Percentiles rank a stretch among this genome's conserved stretches.
phyloP scores from a whole-genome alignment of 2,329 filamentous ascomycete species.

The Tolypocladium guangdongense region DNA sequence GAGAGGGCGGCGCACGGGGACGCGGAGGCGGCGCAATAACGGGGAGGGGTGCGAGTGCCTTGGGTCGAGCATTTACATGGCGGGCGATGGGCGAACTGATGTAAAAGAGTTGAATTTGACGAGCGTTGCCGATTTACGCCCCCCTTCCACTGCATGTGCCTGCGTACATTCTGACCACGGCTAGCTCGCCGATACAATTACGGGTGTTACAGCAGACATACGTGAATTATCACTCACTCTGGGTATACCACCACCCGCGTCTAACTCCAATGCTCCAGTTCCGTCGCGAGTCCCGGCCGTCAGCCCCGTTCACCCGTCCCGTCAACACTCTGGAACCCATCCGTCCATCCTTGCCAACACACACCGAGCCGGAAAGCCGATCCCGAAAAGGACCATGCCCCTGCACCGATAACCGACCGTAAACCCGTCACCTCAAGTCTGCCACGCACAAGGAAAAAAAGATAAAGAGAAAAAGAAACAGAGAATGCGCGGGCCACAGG shows the following conservation, averaged over 20 bases:
- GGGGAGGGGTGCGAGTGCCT: background rate
- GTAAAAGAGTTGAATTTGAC: background rate
- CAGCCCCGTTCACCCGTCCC: background rate
- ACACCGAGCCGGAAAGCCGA: background rate
- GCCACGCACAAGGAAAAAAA: background rate
- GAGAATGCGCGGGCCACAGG: background rate
- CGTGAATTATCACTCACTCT: background rate
- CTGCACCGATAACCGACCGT: background rate
- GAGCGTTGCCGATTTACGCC: no score
- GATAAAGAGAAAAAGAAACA: background rate
- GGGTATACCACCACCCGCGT: conserved; percentile 1
- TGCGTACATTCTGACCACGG: background rate
- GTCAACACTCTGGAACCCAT: background rate
- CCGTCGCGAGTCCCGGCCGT: background rate
- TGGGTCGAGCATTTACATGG: background rate
- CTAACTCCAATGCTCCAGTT: background rate
- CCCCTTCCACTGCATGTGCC: no score
- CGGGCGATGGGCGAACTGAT: background rate
- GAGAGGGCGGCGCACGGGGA: conserved; percentile 17
- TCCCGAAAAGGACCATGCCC: background rate
- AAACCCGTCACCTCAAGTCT: background rate
- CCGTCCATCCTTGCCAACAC: background rate
- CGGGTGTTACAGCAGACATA: background rate
- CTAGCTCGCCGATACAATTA: background rate
- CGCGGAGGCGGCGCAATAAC: conserved; percentile 2